phyloP scores from a whole-genome alignment of 2,329 filamentous ascomycete genomes.

The Pezicula rhizophila region DNA sequence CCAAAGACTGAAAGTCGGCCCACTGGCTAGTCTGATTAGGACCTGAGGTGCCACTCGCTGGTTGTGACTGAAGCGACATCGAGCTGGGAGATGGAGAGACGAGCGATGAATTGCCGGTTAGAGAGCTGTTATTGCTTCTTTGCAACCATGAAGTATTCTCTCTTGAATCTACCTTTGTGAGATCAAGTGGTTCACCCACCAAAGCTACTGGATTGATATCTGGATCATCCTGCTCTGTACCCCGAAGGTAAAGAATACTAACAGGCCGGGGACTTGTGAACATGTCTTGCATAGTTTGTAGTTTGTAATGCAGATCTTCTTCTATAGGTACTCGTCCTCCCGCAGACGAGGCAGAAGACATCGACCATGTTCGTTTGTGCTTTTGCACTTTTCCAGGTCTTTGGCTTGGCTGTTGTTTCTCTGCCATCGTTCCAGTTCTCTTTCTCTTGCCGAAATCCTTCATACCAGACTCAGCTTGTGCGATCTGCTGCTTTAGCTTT shows the following conservation, averaged over 20 bases:
- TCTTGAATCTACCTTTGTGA: conserved; percentile 42
- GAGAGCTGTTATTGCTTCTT: conserved; percentile 46
- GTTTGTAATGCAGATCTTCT: conserved; percentile 73
- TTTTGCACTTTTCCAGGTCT: conserved; percentile 79
- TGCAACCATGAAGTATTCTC: conserved; percentile 31
- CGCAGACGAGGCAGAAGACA: conserved; percentile 70
- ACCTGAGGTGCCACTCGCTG: conserved; percentile 30
- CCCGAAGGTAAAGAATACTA: conserved; percentile 71
- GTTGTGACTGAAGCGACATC: conserved; percentile 54
- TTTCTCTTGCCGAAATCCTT: conserved; percentile 64
- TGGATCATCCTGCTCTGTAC: conserved; percentile 72
- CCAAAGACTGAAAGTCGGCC: conserved; percentile 50
- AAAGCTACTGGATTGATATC: conserved; percentile 73
- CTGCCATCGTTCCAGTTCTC: conserved; percentile 41
- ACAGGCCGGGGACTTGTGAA: conserved; percentile 77
- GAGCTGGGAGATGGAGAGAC: conserved; percentile 64
- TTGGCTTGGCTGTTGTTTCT: conserved; percentile 38
- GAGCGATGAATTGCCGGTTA: conserved; percentile 52
- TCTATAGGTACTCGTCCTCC: conserved; percentile 51
- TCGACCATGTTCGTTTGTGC: conserved; percentile 92
- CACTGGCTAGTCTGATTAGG: conserved; percentile 40
- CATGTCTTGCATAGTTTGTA: conserved; percentile 78
- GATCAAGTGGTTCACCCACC: conserved; percentile 58
- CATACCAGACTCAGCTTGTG: conserved; percentile 64
- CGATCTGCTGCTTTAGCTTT: conserved; percentile 89